Evolutionary conservation across 192 early-diverging fungal species (phyloP), one percentile per base, ranked within the genome.

Genomic region (Umbelopsis sp.): DNA sequence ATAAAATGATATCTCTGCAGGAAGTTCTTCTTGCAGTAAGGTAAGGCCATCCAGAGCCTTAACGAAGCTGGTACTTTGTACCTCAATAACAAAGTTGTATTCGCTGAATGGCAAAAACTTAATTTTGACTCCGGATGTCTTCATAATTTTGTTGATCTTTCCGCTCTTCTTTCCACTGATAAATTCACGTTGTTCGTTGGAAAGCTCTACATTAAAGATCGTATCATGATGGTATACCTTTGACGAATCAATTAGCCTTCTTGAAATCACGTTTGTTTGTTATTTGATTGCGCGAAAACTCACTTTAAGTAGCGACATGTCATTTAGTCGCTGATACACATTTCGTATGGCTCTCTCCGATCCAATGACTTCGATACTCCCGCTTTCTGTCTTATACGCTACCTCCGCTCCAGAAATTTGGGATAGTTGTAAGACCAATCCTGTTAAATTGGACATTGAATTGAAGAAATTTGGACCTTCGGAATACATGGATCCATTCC

Each of bases 141-240:
- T 92, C 73, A 87, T 88, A 69, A 95, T 95, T 69, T 90, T 86
- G 81, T 94, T 95, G 73, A 94, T 92, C 72, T 95, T 95, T 66
- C 93, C 93, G 64, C 87, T 91, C 79, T 95, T 95, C 75, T 95
- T 95, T 50, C 93, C 93, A 65, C 89, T 91, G 49, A 95, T 95
- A 71, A 93, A 95, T 64, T 95, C 93, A 10, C 87, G 84, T 72
- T 95, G 93, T 68, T 92, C 90, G 9, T 90, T 86, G 11, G 90
- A 82, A 30, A 92, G 74, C 65, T 95, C 93, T 20, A 95, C 76
- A 66, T 87, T 86, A 69, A 95, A 92, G 67, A 89, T 89, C 44
- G 87, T 87, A 67, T 91, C 88, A 18, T 86, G 64, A 44, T 74
- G 77, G 20, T 73, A 72, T 27, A 68, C 25, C 45, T 46, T 46